These are phyloP conservation scores for Lactarius sanguifluus DNA, from an alignment of 768 basidiomycete genomes.

Conservation along the genomic window DNA sequence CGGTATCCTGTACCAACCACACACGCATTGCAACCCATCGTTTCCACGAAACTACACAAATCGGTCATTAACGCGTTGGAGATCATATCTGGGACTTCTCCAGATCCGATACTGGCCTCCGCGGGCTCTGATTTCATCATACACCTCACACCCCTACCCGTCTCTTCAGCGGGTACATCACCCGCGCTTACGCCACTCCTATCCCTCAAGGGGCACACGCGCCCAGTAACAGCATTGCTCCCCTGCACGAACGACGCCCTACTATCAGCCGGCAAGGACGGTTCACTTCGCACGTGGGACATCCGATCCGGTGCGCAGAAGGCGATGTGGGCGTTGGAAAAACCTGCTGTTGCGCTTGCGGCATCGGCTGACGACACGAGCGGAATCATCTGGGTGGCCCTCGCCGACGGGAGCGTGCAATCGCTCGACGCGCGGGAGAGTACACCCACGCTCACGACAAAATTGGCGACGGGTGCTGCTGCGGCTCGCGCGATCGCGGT, in stretches of 20 bases:
- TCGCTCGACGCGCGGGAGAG: conserved; percentile 22
- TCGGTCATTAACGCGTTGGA: conserved; percentile 28
- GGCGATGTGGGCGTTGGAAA: conserved; percentile 19
- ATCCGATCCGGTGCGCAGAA: conserved; percentile 16
- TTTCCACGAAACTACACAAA: conserved; percentile 21
- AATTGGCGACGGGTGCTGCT: conserved; percentile 14
- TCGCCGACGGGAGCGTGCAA: conserved; percentile 21
- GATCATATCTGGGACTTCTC: conserved; percentile 13
- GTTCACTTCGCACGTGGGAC: conserved; percentile 29
- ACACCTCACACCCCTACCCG: conserved; percentile 22
- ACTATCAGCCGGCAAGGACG: conserved; percentile 25
- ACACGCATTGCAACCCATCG: conserved; percentile 12
- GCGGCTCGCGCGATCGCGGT: conserved; percentile 22
- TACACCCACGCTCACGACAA: background rate
- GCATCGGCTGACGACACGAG: background rate
- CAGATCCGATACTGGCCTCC: conserved; percentile 22
- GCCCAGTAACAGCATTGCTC: conserved; percentile 21
- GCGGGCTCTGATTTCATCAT: conserved; percentile 28
- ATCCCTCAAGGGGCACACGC: conserved; percentile 24
- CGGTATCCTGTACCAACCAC: conserved; percentile 19
- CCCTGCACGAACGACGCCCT: conserved; percentile 16
- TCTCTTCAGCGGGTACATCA: background rate
- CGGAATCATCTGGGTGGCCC: conserved; percentile 17
- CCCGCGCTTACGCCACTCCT: conserved; percentile 16
- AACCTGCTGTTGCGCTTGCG: conserved; percentile 14